These are phyloP conservation scores for Sicyos edulis DNA, from an alignment of 306 rosid genomes.

Conservation along the genomic window DNA sequence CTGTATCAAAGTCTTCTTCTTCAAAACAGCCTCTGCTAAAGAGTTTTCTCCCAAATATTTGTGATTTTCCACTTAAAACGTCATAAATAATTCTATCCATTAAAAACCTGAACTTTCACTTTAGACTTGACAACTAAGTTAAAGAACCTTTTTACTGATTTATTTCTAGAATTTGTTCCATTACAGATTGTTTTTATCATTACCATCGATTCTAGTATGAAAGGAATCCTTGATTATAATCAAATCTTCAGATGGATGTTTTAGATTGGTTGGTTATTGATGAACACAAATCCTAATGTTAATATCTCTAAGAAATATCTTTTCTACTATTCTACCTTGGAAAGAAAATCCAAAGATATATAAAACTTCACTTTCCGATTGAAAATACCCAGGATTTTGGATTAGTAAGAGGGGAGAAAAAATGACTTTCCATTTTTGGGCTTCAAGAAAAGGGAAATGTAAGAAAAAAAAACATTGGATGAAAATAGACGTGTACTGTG, in stretches of 20 bases:
- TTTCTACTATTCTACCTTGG: not conserved
- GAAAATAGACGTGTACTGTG: not conserved
- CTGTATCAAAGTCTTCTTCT: no score
- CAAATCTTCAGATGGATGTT: not conserved
- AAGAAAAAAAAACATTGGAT: not conserved
- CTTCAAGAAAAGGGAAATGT: not conserved
- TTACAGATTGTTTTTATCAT: not conserved
- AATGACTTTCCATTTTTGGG: constrained; percentile 10
- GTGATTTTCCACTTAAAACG: no score
- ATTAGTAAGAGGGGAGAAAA: not conserved
- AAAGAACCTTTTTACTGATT: not conserved
- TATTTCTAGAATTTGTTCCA: not conserved
- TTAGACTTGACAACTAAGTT: not conserved
- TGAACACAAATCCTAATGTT: not conserved
- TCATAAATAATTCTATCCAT: no score
- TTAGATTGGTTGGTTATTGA: not conserved
- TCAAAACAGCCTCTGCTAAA: no score
- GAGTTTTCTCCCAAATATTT: no score
- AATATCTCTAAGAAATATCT: not conserved
- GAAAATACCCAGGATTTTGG: not conserved
- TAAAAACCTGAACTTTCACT: no score
- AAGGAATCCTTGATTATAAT: not conserved
- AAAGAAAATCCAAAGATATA: not conserved
- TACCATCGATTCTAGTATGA: not conserved
- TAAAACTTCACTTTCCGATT: not conserved